Conservation (phyloP, 108 stramenopile genomes). For the Cyclotella sp. region DNA sequence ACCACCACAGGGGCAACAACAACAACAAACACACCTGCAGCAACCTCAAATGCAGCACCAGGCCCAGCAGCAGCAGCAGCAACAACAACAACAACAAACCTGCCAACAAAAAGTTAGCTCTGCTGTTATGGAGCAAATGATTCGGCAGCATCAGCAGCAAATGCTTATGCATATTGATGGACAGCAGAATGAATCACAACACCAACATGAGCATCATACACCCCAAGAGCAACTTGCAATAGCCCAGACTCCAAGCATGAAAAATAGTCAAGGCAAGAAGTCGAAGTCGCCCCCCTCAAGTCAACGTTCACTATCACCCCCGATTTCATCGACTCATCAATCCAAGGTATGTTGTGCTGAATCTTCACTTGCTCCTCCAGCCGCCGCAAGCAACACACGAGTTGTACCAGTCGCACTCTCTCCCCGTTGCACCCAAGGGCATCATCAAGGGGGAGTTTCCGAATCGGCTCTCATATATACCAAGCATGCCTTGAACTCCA, state of each 20-base stretch:
- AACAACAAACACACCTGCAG: conserved; percentile 12
- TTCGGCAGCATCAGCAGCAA: conserved; percentile 19
- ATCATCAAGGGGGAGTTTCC: conserved; percentile 30
- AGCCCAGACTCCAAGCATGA: not conserved
- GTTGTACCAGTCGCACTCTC: conserved; percentile 40
- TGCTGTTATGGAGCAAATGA: conserved; percentile 44
- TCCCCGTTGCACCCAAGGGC: not conserved
- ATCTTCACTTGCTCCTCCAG: not conserved
- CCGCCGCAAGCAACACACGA: not conserved
- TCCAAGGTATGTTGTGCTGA: not conserved
- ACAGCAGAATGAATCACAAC: conserved; percentile 15
- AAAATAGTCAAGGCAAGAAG: not conserved
- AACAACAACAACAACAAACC: no score
- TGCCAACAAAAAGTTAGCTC: conserved; percentile 21
- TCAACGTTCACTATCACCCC: conserved; percentile 2
- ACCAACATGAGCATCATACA: not conserved
- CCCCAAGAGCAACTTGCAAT: not conserved
- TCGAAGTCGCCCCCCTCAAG: not conserved
- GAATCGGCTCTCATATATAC: conserved; percentile 47
- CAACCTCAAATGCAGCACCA: conserved; percentile 14
- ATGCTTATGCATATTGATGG: not conserved
- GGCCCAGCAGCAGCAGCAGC: conserved; percentile 21
- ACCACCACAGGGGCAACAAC: conserved; percentile 9
- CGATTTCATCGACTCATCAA: not conserved
- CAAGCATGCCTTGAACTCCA: conserved; percentile 47